A percentile compares a stretch with the other conserved stretches of the same genome.
Conservation (phyloP, 2,329 filamentous ascomycete species). For the Dichotomopilus funicola region DNA sequence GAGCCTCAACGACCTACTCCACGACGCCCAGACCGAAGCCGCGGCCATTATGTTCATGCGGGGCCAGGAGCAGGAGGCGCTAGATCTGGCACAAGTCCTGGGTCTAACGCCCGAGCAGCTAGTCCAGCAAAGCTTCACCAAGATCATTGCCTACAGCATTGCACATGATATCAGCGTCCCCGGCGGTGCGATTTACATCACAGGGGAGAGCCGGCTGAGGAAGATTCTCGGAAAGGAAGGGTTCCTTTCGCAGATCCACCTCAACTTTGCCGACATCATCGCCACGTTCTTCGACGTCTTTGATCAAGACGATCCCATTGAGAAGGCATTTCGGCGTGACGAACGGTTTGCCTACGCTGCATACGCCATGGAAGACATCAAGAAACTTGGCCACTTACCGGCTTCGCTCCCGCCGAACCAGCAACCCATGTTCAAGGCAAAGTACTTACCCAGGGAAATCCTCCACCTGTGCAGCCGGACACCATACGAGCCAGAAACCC, state of each 20-base stretch:
- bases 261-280: conserved; percentile 70
- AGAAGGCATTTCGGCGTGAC: conserved; percentile 58
- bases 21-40: conserved; percentile 67
- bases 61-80: conserved; percentile 57
- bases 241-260: conserved; percentile 57
- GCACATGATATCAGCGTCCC: conserved; percentile 60
- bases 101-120: conserved; percentile 49
- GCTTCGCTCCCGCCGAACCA: conserved; percentile 66
- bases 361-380: conserved; percentile 62
- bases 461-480: conserved; percentile 70
- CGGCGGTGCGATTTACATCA: conserved; percentile 37
- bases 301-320: conserved; percentile 68
- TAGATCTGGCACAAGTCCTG: conserved; percentile 54
- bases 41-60: conserved; percentile 79
- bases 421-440: conserved; percentile 79
- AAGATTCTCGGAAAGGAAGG: conserved; percentile 60
- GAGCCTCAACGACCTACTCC: conserved; percentile 60
- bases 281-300: conserved; percentile 69
- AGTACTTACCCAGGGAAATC: conserved; percentile 68
- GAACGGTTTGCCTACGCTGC: conserved; percentile 54
- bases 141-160: conserved; percentile 75
- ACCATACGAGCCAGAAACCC: conserved; percentile 52
- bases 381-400: conserved; percentile 57
- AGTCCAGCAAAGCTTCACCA: conserved; percentile 64
- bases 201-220: conserved; percentile 60